These are phyloP conservation scores for Trametes cubensis DNA, from an alignment of 768 basidiomycete genomes.

Conservation along the genomic window DNA sequence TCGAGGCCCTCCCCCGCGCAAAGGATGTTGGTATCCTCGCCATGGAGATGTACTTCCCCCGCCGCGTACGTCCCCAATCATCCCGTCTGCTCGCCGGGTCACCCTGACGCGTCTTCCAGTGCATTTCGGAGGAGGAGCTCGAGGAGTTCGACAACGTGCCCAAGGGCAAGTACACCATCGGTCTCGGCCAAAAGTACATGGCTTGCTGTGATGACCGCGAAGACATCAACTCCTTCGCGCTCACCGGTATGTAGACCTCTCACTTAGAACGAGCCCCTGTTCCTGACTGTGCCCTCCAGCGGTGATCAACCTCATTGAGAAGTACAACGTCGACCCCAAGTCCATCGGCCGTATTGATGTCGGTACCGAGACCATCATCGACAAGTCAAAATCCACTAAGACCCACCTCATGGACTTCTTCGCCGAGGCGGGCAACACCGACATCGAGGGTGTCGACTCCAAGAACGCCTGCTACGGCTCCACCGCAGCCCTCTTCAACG, in stretches of 20 bases:
- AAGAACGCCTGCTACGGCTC: constrained; percentile 99
- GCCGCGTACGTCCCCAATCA: constrained; percentile 43
- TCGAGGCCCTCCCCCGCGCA: constrained; percentile 54
- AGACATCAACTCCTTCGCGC: constrained; percentile 97
- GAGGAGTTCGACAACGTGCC: constrained; percentile 93
- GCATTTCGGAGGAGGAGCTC: constrained; percentile 93
- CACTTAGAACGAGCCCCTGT: background rate
- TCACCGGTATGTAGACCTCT: constrained; percentile 70
- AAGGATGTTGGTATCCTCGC: constrained; percentile 94
- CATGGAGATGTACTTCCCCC: constrained; percentile 94
- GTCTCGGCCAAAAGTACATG: constrained; percentile 97
- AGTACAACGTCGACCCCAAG: constrained; percentile 94
- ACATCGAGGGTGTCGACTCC: constrained; percentile 98
- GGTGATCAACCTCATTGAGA: constrained; percentile 86
- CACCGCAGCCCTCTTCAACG: constrained; percentile 98
- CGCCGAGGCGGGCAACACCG: constrained; percentile 86
- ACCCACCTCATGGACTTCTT: constrained; percentile 99
- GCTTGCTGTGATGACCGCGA: constrained; percentile 98
- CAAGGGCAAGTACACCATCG: constrained; percentile 98
- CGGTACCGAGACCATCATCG: constrained; percentile 98
- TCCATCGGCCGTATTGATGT: constrained; percentile 98
- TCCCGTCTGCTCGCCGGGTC: background rate
- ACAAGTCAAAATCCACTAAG: constrained; percentile 99
- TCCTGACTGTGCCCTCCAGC: constrained; percentile 46
- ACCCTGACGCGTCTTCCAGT: constrained; percentile 49